Evolutionary conservation across 2,329 filamentous ascomycete genomes (phyloP), one percentile per base, ranked within the genome.

Genomic region (Emericellopsis cladophorae): DNA sequence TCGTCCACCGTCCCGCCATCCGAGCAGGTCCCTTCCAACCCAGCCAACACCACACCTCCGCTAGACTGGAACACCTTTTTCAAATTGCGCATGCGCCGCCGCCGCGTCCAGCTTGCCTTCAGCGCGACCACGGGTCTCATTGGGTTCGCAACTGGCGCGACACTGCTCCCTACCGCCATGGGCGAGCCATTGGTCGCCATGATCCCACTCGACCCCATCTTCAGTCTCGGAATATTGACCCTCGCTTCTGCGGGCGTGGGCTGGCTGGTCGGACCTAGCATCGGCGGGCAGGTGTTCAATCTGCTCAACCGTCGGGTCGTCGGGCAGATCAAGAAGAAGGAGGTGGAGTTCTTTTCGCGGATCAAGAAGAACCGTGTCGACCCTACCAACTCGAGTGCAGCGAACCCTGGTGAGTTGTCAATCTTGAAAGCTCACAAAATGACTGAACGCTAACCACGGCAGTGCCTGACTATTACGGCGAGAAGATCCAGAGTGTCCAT

Each of bases 381-480:
- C 59, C 90, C 92, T 4, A 84, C 81, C 14, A 82, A 83, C 41
- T 93, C 88, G 46, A 94, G 86, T 33, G 81, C 92, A 51, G 77
- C 85, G 40, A 96, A 96, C 66, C 92, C 92, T 15, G 74, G 76
- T 70, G 60, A 44, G 65, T 55, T 21, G 8, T 9, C n/a, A 9
- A 6, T 23, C 9, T 4, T 26, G 10, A 7, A 3, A 23, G 15
- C 16, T 24, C n/a, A 18, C 6, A 22, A 31, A 33, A 12, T 21
- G 38, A 37, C 18, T 33, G 38, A 15, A 8, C 21, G 24, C 36
- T 37, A 15, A 51, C 58, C 44, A 5, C 24, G n/a, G 7, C 40
- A 73, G 85, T 95, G 1, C 89, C 90, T 35, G 92, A 98, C 59
- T 98, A 95, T 65, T 98, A 98, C 55, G 92, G 92, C 53, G 92